Conservation (phyloP, 2,329 filamentous ascomycete species). For the Sclerotinia spermophila region DNA sequence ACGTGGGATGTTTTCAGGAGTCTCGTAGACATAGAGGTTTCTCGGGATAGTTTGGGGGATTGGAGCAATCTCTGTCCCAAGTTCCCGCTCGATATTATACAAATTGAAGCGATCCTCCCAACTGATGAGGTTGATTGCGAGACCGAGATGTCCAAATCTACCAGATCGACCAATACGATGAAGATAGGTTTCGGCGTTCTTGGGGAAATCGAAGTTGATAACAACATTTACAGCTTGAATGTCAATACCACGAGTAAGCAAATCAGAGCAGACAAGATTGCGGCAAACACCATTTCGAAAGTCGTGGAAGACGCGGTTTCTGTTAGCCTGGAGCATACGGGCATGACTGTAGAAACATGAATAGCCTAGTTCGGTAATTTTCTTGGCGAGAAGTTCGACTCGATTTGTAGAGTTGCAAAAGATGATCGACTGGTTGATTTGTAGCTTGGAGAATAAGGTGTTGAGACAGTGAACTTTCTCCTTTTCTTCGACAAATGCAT, state of each 20-base stretch:
- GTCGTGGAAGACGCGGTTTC: conserved; percentile 98
- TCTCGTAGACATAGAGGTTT: conserved; percentile 96
- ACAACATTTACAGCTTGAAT: conserved; percentile 99
- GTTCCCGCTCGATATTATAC: conserved; percentile 96
- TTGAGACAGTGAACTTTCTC: conserved; percentile 99
- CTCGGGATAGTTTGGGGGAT: conserved; percentile 95
- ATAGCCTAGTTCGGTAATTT: conserved; percentile 98
- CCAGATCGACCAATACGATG: conserved; percentile 98
- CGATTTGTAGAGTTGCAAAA: conserved; percentile 99
- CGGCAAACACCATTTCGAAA: conserved; percentile 97
- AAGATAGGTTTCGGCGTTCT: conserved; percentile 98
- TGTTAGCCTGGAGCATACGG: conserved; percentile 93
- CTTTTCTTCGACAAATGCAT: conserved; percentile 98
- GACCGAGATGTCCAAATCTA: conserved; percentile 91
- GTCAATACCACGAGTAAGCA: conserved; percentile 97
- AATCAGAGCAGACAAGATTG: conserved; percentile 95
- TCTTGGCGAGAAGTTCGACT: conserved; percentile 95
- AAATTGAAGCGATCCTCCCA: conserved; percentile 99
- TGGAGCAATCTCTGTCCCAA: conserved; percentile 96
- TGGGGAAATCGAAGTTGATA: conserved; percentile 99
- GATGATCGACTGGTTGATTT: conserved; percentile 99
- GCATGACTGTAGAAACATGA: conserved; percentile 99
- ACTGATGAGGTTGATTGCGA: conserved; percentile 98
- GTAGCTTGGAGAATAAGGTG: conserved; percentile 96
- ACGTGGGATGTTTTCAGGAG: conserved; percentile 88